Conservation (phyloP, 805 yeast genomes). For the Candida ficus region DNA sequence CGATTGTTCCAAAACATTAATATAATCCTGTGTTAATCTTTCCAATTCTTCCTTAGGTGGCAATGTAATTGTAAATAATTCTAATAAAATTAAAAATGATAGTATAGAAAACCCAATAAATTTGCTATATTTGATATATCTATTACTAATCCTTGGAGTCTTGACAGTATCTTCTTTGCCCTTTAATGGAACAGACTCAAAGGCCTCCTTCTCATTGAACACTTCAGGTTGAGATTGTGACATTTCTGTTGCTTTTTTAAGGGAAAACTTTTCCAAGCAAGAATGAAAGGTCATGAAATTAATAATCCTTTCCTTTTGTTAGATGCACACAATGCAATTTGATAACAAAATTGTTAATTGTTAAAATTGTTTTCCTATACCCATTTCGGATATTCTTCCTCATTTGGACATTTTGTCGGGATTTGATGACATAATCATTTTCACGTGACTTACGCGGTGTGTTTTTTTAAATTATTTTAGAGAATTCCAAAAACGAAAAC, state of each 20-base stretch:
- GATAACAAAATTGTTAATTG: no score
- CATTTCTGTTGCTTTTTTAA: background rate
- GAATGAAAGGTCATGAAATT: background rate
- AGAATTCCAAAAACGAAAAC: background rate
- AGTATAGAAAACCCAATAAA: background rate
- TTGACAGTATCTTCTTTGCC: no score
- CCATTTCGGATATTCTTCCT: no score
- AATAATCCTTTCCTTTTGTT: no score
- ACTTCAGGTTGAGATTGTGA: no score
- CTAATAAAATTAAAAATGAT: background rate
- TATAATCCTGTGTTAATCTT: constrained; percentile 17
- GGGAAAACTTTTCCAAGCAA: constrained; percentile 7
- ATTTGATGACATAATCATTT: background rate
- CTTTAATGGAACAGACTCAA: no score
- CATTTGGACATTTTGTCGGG: background rate
- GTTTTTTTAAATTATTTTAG: background rate
- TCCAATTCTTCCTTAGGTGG: constrained; percentile 3
- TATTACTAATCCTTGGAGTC: no score
- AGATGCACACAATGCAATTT: no score
- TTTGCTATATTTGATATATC: background rate
- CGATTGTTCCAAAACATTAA: constrained; percentile 21
- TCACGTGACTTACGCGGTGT: constrained; percentile 4
- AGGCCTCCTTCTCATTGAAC: no score
- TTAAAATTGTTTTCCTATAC: no score
- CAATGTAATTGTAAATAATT: background rate